Base-by-base conservation (phyloP, 1,139 yeast species). In the Suzukiozyma palmioleophila region DNA sequence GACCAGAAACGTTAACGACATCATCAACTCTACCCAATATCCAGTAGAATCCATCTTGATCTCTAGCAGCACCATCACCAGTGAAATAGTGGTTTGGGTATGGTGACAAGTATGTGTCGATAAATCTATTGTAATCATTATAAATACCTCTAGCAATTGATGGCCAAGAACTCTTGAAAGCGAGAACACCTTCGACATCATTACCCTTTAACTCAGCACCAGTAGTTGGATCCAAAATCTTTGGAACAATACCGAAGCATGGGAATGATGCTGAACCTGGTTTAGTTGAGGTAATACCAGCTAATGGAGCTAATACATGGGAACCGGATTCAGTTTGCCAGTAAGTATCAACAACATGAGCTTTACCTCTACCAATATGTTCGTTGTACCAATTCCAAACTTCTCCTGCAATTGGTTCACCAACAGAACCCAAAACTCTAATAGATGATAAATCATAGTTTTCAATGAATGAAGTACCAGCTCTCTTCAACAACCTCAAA, bases 351-450 rank as follows among this genome's bases (percentile, higher is more conserved):
- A 81, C 79, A 50, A 84, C 79, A 53, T 84, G 87, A 38, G 85
- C 83, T 59, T 82, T 74, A 35, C 77, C 78, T 52, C 84, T 75
- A 52, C 95, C 96, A 52, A 86, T 79, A 49, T 80, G 72, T 48
- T 84, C 87, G 53, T 80, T 81, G 61, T 84, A 86, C 96, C 96
- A 86, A 57, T 84, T 88, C 96, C 96, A 86, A 42, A 86, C 89
- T 57, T 86, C 96, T 33, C 90, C 87, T 27, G 95, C 94, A 61
- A 86, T 86, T 46, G 96, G 96, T 62, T 86, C 96, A 57, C 96
- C 96, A 35, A 86, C 96, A 10, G 94, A 81, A 18, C 95, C 96
- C 44, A 86, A 71, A 26, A 79, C 81, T 54, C 95, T 74, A 45
- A 86, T 53, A 2, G 88, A 74, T 39, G 77, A 72, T 54, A 86